Evolutionary conservation across 2,329 filamentous ascomycete genomes (phyloP), one percentile per base, ranked within the genome.

Genomic region (Calonectria pseudoturangicola): DNA sequence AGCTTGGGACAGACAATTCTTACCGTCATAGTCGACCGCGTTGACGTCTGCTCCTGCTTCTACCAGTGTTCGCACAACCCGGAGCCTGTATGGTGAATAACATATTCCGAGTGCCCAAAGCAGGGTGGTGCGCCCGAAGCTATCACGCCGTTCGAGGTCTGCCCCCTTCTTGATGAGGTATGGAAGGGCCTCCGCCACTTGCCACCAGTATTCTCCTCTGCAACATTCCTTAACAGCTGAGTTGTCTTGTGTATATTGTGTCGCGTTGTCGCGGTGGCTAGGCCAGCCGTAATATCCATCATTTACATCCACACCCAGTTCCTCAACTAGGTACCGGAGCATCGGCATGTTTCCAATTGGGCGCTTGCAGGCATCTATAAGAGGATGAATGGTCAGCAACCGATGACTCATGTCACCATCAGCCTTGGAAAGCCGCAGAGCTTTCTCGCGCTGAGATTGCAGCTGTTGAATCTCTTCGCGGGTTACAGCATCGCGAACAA

Each of bases 41-140:
- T 60, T 60, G 13, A 60, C 54, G 15, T 60, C 54, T 2, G 54
- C 54, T 12, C 54, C 54, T 7, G 54, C 54, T 60, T 60, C 54
- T 5, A 60, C 7, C 54, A 60, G 15, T 15, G 54, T 41, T 13
- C 54, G 54, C 21, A 60, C 33, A 27, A 60, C 54, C 8, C 33
- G 33, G 18, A 27, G 12, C 33, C 12, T 41, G 21, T 60, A 60
- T 9, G 6, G 13, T 5, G 54, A 41, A 4, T 15, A 12, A 18
- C 54, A 60, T 5, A 60, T 4, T 9, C 54, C 54, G 2, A 60
- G 54, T 2, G 54, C 54, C 54, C 54, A 60, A 21, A 60, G 54
- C 1, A 60, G 33, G 16, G 33, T 1, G 5, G 54, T 60, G 36
- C 54, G 54, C 28, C 54, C 54, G 2, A 60, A 39, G 54, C 33